Evolutionary conservation across 257 asterid genomes (phyloP).

Genomic region (Capsicum chinense): DNA sequence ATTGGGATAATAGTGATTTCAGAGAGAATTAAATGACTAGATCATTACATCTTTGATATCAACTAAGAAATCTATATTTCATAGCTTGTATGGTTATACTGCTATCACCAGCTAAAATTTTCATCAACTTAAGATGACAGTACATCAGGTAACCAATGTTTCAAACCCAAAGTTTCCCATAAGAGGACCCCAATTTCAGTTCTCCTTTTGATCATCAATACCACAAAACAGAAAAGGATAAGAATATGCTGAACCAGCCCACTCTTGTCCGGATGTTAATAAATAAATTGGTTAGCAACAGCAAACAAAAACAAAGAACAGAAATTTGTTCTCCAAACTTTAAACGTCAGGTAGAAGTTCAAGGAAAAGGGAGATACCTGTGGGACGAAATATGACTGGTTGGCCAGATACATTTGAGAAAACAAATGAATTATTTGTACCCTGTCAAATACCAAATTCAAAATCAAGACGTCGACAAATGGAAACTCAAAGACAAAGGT

Average conservation of each 20-base stretch:
- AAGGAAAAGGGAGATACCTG: slow-evolving; percentile 56
- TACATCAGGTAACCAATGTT: neutral
- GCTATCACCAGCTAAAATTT: slow-evolving; percentile 1
- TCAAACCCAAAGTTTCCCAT: neutral
- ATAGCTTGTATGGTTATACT: slow-evolving; percentile 9
- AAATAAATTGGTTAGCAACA: neutral
- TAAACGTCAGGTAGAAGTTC: slow-evolving; percentile 14
- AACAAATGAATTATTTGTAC: slow-evolving; percentile 73
- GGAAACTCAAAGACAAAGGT: neutral
- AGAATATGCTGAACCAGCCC: neutral
- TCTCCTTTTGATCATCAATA: neutral
- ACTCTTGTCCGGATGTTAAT: neutral
- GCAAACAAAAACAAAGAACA: neutral
- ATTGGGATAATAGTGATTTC: neutral
- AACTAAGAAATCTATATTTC: neutral
- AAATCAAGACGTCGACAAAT: slow-evolving; percentile 8
- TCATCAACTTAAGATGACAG: neutral
- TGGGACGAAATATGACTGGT: slow-evolving; percentile 73
- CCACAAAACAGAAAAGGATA: neutral
- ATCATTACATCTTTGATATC: neutral
- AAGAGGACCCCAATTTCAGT: neutral
- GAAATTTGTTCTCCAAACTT: neutral
- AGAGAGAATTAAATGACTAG: neutral
- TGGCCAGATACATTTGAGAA: slow-evolving; percentile 76
- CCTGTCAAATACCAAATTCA: slow-evolving; percentile 51